Base-by-base conservation (phyloP, 2,329 filamentous ascomycete species). In the Dendryphion nanum region DNA sequence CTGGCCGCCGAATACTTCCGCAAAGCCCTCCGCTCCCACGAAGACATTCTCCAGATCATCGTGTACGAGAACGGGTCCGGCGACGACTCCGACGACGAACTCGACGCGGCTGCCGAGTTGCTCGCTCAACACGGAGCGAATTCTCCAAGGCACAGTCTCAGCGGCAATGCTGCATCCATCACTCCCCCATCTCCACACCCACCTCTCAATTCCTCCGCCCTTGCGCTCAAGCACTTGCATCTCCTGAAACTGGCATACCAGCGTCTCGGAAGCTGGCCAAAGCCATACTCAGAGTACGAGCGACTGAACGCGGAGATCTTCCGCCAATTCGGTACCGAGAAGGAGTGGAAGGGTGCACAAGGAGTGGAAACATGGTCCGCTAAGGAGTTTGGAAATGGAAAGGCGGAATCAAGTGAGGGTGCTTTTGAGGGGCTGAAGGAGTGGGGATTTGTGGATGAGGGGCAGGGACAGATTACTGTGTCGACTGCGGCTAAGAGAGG, bases 301-400 rank as follows among this genome's bases (percentile, higher is more conserved):
- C 61, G 59, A 4, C 53, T 78, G 36, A 73, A 71, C 33, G 66
- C 64, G 1, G 63, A 72, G 33, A 35, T 76, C 5, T 73, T 72
- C 54, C 48, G 57, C 4, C 54, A 57, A 14, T 76, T 68, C 44
- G 55, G 56, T 4, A 26, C 26, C 3, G 51, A 59, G 15, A 39
- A 48, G 4, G 60, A 66, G 18, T 55, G 75, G 51, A 66, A 69
- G 48, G 66, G 63, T 1, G 53, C 66, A 1, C 65, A 70, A 40
- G 70, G 70, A 1, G 67, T 72, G 1, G 72, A 74, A 58, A 73
- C 71, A 57, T 75, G 72, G 73, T 55, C 65, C 37, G 53, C 69
- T 10, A 71, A 73, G 53, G 59, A 50, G 0, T 74, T 68, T 48
- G 72, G 72, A 1, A 38, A 42, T 6, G 73, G 73, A 3, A 73